A percentile compares a stretch with the other conserved stretches of the same genome.
Evolutionary conservation across 129 eudicot species (phyloP).

Genomic region (Arctium minus): DNA sequence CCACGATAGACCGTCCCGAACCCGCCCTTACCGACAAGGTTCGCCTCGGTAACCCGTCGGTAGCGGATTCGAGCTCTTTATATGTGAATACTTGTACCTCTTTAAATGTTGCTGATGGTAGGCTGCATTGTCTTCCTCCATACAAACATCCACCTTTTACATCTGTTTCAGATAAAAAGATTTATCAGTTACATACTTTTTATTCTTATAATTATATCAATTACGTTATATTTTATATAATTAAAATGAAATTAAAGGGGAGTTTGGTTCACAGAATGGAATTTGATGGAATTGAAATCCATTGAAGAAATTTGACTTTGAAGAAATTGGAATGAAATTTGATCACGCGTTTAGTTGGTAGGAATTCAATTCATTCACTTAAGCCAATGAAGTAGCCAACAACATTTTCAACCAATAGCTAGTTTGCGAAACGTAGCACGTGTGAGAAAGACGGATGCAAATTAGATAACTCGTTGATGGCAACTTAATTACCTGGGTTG

Average conservation of each 20-base stretch:
- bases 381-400: too few species aligned
- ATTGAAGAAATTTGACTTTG: too few species aligned
- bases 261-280: too few species aligned
- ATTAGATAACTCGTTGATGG: background rate
- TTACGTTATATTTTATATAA: too few species aligned
- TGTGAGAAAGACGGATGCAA: too few species aligned
- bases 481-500: constrained; percentile 47
- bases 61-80: constrained; percentile 74
- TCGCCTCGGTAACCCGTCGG: constrained; percentile 52
- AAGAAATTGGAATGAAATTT: too few species aligned
- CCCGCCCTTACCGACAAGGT: constrained; percentile 71
- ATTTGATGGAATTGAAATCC: too few species aligned
- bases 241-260: too few species aligned
- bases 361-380: too few species aligned
- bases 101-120: constrained; percentile 37
- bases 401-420: background rate
- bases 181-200: background rate
- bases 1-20: constrained; percentile 76
- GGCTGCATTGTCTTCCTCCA: constrained; percentile 39
- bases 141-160: constrained; percentile 54
- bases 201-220: background rate
- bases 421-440: too few species aligned
- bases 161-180: constrained; percentile 1
- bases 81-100: constrained; percentile 85
- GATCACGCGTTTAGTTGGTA: too few species aligned